These are phyloP conservation scores for Pyrus bretschneideri DNA, from an alignment of 306 rosid species.

Conservation along the genomic window DNA sequence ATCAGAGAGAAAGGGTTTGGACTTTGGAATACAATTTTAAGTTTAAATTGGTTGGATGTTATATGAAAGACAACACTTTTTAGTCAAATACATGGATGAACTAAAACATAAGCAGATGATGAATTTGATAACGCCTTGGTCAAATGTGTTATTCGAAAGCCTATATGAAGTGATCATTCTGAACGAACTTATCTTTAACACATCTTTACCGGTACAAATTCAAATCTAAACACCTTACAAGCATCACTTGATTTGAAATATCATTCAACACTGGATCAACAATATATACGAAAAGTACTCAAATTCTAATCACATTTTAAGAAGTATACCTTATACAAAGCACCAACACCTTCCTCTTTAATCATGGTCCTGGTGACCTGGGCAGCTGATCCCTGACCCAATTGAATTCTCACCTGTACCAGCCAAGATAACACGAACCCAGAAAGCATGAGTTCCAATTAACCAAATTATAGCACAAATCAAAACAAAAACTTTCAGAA, in stretches of 20 bases:
- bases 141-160: not conserved
- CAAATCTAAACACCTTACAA: not conserved
- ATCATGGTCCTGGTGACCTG: slow-evolving; percentile 68
- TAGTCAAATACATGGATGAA: not conserved
- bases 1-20: not conserved
- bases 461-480: not conserved
- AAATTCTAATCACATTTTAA: not conserved
- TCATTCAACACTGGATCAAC: slow-evolving; percentile 1
- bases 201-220: not conserved
- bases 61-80: not conserved
- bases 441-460: not conserved
- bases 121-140: not conserved
- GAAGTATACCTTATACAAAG: slow-evolving; percentile 73
- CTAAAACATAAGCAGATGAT: not conserved
- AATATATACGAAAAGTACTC: not conserved
- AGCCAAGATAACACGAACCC: slow-evolving; percentile 8
- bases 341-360: slow-evolving; percentile 77
- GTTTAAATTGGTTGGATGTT: not conserved
- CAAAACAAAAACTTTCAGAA: not conserved
- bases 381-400: slow-evolving; percentile 92
- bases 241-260: not conserved
- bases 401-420: slow-evolving; percentile 86
- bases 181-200: not conserved
- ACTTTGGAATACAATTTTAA: not conserved
- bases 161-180: not conserved